Evolutionary conservation across 2,329 filamentous ascomycete genomes (phyloP), one percentile per base, ranked within the genome.

Genomic region (Nemania abortiva): DNA sequence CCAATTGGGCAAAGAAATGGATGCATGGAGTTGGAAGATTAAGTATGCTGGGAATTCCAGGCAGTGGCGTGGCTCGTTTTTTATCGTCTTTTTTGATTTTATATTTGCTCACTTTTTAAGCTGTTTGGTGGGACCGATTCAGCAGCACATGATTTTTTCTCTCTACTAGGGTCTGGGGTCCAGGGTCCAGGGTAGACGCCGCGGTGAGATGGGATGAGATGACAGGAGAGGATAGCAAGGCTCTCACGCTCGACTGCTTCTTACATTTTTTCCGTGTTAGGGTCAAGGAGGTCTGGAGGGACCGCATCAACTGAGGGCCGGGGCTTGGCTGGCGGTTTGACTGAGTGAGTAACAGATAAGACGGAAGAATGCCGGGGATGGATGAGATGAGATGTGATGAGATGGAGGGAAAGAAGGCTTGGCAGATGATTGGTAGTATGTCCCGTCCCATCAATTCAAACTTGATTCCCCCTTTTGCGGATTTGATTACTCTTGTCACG

Each of bases 381-480:
- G 24, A 47, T 22, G 37, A 59, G 57, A 29, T 42, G n/a, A n/a
- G n/a, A n/a, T n/a, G n/a, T n/a, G n/a, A n/a, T n/a, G n/a, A n/a
- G n/a, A n/a, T n/a, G n/a, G n/a, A n/a, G n/a, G n/a, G 50, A 42
- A 34, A 18, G 39, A 31, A 49, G 56, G 45, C 31, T 49, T 60
- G 59, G 53, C n/a, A 56, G 45, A 42, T 62, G 60, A 49, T 47
- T 58, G 65, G 53, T 63, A 67, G 52, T 63, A 54, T 70, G 47
- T 63, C 54, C 68, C n/a, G 47, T 68, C 37, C n/a, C 65, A 53
- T 58, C 53, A 57, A 68, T 54, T 70, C 63, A 60, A 64, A 56
- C 56, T 63, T 61, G 65, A 70, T 70, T 68, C 68, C 65, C 65
- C 65, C 65, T 63, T 62, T 34, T 61, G 64, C 64, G 64, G n/a